These are phyloP conservation scores for Coemansia reversa DNA, from an alignment of 192 early-diverging fungal species.

Conservation along the genomic window DNA sequence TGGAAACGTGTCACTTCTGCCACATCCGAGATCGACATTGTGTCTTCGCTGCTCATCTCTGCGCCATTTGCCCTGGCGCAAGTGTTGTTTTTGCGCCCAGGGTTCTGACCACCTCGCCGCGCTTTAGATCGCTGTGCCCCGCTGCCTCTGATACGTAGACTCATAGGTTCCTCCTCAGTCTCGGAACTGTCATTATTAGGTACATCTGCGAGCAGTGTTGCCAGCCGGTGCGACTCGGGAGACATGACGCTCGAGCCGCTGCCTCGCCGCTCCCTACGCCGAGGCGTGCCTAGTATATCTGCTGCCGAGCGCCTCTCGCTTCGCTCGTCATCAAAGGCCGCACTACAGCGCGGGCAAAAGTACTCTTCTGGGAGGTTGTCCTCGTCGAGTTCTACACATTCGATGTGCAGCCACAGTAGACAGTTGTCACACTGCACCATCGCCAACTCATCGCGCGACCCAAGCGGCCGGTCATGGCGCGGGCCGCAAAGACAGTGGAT, in stretches of 20 bases:
- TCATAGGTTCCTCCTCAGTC: slow-evolving; percentile 50
- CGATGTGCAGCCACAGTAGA: slow-evolving; percentile 68
- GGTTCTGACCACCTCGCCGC: not conserved
- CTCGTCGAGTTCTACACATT: slow-evolving; percentile 63
- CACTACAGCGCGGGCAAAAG: slow-evolving; percentile 60
- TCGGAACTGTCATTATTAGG: slow-evolving; percentile 38
- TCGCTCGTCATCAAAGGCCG: slow-evolving; percentile 7
- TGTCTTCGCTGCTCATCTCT: slow-evolving; percentile 39
- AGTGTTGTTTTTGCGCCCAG: slow-evolving; percentile 9
- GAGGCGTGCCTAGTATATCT: slow-evolving; percentile 17
- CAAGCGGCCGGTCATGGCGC: slow-evolving; percentile 40
- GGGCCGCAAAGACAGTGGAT: slow-evolving; percentile 54
- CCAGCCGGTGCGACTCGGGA: slow-evolving; percentile 43
- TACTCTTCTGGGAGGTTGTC: slow-evolving; percentile 61
- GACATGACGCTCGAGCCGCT: slow-evolving; percentile 30
- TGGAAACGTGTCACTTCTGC: slow-evolving; percentile 51
- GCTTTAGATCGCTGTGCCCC: not conserved
- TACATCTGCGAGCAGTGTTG: slow-evolving; percentile 40
- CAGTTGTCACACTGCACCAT: slow-evolving; percentile 80
- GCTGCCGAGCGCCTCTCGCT: not conserved
- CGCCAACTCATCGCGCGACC: slow-evolving; percentile 47
- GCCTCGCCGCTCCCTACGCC: slow-evolving; percentile 11
- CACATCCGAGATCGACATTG: slow-evolving; percentile 49
- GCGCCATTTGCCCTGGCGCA: not conserved
- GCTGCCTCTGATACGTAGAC: slow-evolving; percentile 14